Evolutionary conservation across 768 basidiomycete genomes (phyloP), one percentile per base, ranked within the genome.

Genomic region (Lactifluus volemus): DNA sequence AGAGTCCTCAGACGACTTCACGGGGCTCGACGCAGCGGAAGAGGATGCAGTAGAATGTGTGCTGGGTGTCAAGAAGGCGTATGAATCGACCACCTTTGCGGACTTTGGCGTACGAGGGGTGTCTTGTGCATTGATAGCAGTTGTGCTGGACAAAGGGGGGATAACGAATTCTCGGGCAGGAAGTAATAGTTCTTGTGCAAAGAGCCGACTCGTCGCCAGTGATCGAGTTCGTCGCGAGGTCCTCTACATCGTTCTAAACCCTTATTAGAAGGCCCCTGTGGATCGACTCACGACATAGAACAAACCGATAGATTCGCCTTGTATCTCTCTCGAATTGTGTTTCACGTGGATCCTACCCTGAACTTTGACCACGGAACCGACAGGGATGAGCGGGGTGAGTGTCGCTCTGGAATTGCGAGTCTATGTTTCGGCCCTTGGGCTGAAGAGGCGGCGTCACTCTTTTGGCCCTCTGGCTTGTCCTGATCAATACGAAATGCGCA

Each of bases 401-500:
- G 12, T 21, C 15, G 42, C 32, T 38, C 10, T 29, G 11, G 41
- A 3, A 2, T 55, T 55, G 41, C 17, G 1, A 5, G n/a, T 2
- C 29, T 21, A 21, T 49, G 21, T 49, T 39, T 39, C 1, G 11
- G 51, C 14, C 17, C 30, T 52, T n/a, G 61, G n/a, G 29, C 25
- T 30, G 11, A n/a, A n/a, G 19, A 17, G 12, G 2, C 14, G 30
- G 34, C 5, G 21, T 21, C 32, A 25, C 12, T 53, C 41, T 45
- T 1, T 32, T 38, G 38, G n/a, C 6, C 41, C 29, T 41, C 32
- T 12, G 47, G 53, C 12, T 29, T 38, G 32, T 42, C 39, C 39
- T 58, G 47, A 4, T 53, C 50, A 21, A 15, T 8, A 5, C 73
- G 75, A 67, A 82, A 78, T 3, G 75, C 68, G 67, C 89, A 91